These are phyloP conservation scores for Eimeria maxima DNA, from an alignment of 169 alveolate genomes.

Conservation along the genomic window DNA sequence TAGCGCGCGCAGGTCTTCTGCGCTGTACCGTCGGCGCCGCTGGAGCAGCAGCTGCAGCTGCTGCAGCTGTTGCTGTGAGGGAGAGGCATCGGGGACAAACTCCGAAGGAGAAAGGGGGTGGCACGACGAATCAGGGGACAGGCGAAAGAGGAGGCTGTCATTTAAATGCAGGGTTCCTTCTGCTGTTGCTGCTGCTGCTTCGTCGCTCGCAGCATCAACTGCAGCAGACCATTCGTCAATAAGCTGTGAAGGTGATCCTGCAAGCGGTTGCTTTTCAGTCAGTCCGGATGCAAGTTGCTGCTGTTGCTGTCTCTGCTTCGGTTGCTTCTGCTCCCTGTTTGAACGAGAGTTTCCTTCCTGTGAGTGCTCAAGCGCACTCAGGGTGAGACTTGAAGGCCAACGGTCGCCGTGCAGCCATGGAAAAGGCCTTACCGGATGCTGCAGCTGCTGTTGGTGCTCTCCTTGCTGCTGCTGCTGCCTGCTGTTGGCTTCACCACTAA, in stretches of 20 bases:
- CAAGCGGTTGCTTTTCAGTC: background rate
- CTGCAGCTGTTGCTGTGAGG: background rate
- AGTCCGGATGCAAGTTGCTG: background rate
- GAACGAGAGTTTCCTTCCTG: background rate
- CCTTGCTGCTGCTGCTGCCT: background rate
- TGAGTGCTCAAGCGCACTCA: constrained; percentile 34
- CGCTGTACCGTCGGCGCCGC: background rate
- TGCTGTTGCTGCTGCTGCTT: constrained; percentile 4
- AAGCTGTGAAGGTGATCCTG: background rate
- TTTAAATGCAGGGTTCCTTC: background rate
- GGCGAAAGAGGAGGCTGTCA: constrained; percentile 58
- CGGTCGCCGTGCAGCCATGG: background rate
- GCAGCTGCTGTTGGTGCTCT: background rate
- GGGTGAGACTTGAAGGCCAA: constrained; percentile 8
- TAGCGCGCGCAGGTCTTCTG: background rate
- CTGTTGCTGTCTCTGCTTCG: background rate
- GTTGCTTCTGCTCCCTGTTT: constrained; percentile 38
- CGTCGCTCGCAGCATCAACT: background rate
- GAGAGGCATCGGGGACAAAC: background rate
- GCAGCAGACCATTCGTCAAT: background rate
- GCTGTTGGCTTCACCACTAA: background rate
- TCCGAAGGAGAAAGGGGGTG: constrained; percentile 9
- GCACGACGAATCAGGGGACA: constrained; percentile 51
- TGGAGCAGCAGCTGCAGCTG: constrained; percentile 15
- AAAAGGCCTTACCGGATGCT: background rate